Conservation (phyloP, 305 asterid species). For the Solanum hybrid region DNA sequence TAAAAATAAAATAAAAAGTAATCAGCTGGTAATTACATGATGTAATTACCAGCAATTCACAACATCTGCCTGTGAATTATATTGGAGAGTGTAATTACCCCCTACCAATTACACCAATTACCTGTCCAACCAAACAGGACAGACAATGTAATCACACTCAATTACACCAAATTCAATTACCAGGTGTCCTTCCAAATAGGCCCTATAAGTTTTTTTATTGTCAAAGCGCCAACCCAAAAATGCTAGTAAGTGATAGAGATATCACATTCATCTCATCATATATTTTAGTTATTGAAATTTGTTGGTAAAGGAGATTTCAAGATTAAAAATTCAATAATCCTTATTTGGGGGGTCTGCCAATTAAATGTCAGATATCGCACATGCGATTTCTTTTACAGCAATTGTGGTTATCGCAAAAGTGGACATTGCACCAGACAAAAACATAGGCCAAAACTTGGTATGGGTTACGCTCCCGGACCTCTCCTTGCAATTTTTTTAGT, state of each 20-base stretch:
- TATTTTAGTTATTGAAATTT: neutral
- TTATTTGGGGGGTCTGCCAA: neutral
- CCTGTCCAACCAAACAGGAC: too few relatives aligned
- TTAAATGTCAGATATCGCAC: too few relatives aligned
- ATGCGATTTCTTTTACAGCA: neutral
- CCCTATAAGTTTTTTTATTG: neutral
- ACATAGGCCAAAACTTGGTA: neutral
- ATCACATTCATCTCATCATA: neutral
- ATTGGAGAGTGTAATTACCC: too few relatives aligned
- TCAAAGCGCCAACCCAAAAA: neutral
- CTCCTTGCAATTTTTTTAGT: neutral
- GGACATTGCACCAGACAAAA: neutral
- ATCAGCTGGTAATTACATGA: too few relatives aligned
- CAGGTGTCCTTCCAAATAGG: too few relatives aligned
- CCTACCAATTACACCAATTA: too few relatives aligned
- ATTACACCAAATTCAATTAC: too few relatives aligned
- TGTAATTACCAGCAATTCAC: too few relatives aligned
- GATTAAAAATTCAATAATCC: neutral
- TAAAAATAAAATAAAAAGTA: too few relatives aligned
- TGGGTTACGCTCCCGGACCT: neutral
- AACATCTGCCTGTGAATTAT: too few relatives aligned
- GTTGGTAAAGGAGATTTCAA: neutral
- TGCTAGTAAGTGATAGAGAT: neutral
- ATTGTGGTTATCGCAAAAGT: neutral
- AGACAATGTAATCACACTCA: too few relatives aligned